These are phyloP conservation scores for Zygotorulaspora mrakii DNA, from an alignment of 1,139 yeast species.

Conservation along the genomic window DNA sequence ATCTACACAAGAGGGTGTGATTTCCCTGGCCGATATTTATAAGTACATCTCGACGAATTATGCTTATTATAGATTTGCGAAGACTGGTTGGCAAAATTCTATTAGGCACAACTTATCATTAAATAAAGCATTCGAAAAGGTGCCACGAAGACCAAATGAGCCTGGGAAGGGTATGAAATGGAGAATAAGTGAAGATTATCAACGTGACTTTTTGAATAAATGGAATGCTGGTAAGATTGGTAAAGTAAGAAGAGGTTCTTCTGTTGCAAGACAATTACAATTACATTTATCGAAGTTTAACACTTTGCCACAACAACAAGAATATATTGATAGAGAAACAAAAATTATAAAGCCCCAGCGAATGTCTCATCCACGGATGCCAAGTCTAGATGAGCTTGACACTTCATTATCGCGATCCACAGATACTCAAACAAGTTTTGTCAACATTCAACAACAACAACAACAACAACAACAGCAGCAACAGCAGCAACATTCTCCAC, in stretches of 20 bases:
- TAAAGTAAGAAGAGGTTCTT: slow-evolving; percentile 73
- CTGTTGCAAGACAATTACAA: slow-evolving; percentile 74
- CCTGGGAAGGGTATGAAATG: slow-evolving; percentile 99
- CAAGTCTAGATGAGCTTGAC: slow-evolving; percentile 4
- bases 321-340: slow-evolving; percentile 14
- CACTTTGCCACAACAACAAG: slow-evolving; percentile 49
- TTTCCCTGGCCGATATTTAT: slow-evolving; percentile 87
- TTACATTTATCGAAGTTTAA: slow-evolving; percentile 70
- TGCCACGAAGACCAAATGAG: slow-evolving; percentile 89
- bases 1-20: slow-evolving; percentile 80
- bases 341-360: slow-evolving; percentile 15
- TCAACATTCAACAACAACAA: slow-evolving; percentile 1
- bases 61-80: slow-evolving; percentile 86
- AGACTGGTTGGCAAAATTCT: slow-evolving; percentile 94
- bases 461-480: slow-evolving; percentile 3
- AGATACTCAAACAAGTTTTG: background rate
- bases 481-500: slow-evolving; percentile 11
- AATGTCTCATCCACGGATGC: slow-evolving; percentile 12
- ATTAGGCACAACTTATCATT: slow-evolving; percentile 77
- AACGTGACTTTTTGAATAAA: slow-evolving; percentile 77
- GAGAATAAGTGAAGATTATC: slow-evolving; percentile 86
- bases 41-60: slow-evolving; percentile 84
- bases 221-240: slow-evolving; percentile 70
- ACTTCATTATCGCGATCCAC: slow-evolving; percentile 12
- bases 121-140: slow-evolving; percentile 88